phyloP scores from a whole-genome alignment of 495 filamentous ascomycete genomes.

The Penicillium chermesinum region DNA sequence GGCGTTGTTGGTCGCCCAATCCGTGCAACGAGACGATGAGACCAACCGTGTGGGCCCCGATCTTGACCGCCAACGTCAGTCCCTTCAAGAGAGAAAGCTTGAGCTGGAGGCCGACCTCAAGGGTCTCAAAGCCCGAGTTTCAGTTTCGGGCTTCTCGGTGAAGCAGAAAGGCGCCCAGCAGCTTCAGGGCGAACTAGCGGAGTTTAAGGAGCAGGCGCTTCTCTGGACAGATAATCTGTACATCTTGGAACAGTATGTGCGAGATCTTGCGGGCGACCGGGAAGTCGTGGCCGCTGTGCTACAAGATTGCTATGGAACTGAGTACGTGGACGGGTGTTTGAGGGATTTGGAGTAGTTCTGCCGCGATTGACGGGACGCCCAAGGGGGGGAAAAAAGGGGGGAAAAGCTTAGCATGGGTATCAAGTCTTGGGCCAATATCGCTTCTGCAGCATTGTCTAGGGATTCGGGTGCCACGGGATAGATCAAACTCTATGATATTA shows the following conservation, averaged over 20 bases:
- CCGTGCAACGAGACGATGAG: constrained; percentile 15
- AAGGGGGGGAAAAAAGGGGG: neutral
- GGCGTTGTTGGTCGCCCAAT: constrained; percentile 22
- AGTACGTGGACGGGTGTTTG: constrained; percentile 60
- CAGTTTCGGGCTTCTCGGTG: constrained; percentile 35
- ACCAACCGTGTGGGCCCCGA: constrained; percentile 4
- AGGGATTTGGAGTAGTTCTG: constrained; percentile 33
- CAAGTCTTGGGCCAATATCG: too few relatives aligned
- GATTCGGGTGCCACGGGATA: too few relatives aligned
- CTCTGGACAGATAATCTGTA: constrained; percentile 62
- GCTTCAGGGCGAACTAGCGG: constrained; percentile 45
- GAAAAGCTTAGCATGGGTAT: constrained; percentile 14
- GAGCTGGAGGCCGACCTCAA: constrained; percentile 23
- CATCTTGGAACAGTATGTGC: constrained; percentile 56
- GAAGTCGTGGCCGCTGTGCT: constrained; percentile 48
- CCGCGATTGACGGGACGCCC: too few relatives aligned
- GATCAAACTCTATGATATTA: too few relatives aligned
- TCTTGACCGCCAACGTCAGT: constrained; percentile 19
- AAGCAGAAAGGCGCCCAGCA: constrained; percentile 46
- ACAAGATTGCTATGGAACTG: constrained; percentile 54
- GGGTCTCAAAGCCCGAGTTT: constrained; percentile 17
- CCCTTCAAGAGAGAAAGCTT: constrained; percentile 21
- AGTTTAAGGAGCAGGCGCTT: constrained; percentile 43
- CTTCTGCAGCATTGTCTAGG: too few relatives aligned
- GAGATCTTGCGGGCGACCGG: constrained; percentile 46